Conservation (phyloP, 2,329 filamentous ascomycete species). For the Claviceps cyperi region DNA sequence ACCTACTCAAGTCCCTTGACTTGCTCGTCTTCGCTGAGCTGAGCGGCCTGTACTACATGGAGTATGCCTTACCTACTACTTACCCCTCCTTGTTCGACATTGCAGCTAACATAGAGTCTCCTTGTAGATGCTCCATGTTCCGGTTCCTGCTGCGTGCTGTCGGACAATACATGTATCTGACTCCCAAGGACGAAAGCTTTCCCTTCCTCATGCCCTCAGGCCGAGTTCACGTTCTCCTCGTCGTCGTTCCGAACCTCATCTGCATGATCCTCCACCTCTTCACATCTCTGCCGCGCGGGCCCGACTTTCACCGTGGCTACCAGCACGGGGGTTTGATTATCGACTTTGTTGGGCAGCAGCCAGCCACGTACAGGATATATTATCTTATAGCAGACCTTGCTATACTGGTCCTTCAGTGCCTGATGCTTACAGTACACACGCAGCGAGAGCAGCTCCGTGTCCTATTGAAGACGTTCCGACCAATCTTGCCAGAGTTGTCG, state of each 20-base stretch:
- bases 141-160: constrained; percentile 44
- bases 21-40: constrained; percentile 50
- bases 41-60: constrained; percentile 54
- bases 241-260: constrained; percentile 43
- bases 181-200: constrained; percentile 44
- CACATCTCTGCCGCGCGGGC: constrained; percentile 38
- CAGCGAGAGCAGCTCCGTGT: constrained; percentile 43
- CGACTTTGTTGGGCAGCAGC: constrained; percentile 53
- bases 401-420: constrained; percentile 42
- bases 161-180: constrained; percentile 49
- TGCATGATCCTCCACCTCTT: constrained; percentile 48
- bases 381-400: constrained; percentile 41
- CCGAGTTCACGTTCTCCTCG: constrained; percentile 40
- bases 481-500: constrained; percentile 16
- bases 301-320: constrained; percentile 48
- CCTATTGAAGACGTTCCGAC: constrained; percentile 26
- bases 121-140: constrained; percentile 46
- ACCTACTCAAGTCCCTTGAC: constrained; percentile 47
- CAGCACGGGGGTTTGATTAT: constrained; percentile 53
- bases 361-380: constrained; percentile 40
- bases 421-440: constrained; percentile 49
- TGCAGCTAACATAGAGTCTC: background rate
- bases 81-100: background rate
- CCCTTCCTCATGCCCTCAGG: constrained; percentile 41
- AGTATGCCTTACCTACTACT: constrained; percentile 32